Percentiles rank a stretch among this genome's conserved stretches.
Conservation (phyloP, 257 asterid genomes). For the Przewalskia tangutica region DNA sequence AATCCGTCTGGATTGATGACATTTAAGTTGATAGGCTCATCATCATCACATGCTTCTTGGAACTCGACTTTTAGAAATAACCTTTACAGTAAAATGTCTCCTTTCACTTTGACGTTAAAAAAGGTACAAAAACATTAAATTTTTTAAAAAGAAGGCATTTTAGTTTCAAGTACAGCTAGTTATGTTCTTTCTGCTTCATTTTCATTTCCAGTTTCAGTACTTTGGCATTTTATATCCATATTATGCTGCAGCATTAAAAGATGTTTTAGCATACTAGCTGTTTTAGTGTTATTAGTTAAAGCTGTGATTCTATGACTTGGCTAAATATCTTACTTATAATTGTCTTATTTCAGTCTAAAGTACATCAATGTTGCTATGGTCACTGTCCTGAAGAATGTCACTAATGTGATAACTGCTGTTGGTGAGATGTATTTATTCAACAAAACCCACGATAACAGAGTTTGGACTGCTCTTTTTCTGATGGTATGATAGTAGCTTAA, state of each 20-base stretch:
- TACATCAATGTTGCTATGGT: slow-evolving; percentile 97
- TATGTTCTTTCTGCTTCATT: neutral
- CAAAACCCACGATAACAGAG: slow-evolving; percentile 85
- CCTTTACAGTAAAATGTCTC: neutral
- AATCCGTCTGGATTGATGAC: neutral
- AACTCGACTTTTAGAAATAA: neutral
- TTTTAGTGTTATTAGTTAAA: neutral
- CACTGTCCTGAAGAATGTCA: slow-evolving; percentile 94
- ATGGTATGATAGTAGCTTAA: slow-evolving; percentile 44
- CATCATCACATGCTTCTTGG: neutral
- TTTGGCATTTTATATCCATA: neutral
- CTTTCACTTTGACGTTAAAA: neutral
- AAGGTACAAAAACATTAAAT: neutral
- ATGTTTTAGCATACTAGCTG: neutral
- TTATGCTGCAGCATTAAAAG: neutral
- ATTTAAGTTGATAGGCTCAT: neutral
- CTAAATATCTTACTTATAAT: neutral
- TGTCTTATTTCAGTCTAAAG: slow-evolving; percentile 45
- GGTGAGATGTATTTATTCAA: slow-evolving; percentile 92
- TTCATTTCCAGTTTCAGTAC: neutral
- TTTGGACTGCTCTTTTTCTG: slow-evolving; percentile 94
- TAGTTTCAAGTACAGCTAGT: neutral
- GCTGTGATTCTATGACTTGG: neutral
- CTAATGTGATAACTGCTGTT: slow-evolving; percentile 92
- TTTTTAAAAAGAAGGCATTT: neutral